Evolutionary conservation across 345 rosid genomes (phyloP).

Genomic region (Eucalyptus pauciflora): DNA sequence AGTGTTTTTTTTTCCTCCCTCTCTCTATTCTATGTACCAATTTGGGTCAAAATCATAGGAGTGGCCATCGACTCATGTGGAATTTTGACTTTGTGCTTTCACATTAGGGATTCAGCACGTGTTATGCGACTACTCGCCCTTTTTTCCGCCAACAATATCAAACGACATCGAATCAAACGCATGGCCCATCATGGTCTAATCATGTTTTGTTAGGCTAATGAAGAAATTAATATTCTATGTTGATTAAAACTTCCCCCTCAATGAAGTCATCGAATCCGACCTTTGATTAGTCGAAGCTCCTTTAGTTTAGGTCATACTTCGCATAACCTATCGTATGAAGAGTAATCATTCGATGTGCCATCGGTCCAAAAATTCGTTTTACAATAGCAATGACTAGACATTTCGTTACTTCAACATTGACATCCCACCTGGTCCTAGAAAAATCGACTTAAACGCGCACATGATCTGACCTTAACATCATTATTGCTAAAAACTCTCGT

Average conservation of each 20-base stretch:
- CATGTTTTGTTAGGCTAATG: neutral
- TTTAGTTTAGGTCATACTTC: neutral
- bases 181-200: neutral
- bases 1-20: neutral
- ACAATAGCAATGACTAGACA: fast-evolving
- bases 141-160: neutral
- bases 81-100: neutral
- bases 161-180: neutral
- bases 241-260: neutral
- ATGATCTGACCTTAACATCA: neutral
- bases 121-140: neutral
- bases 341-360: neutral
- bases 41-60: neutral
- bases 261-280: neutral
- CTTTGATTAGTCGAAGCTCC: neutral
- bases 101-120: neutral
- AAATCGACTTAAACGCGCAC: neutral
- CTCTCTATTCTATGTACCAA: neutral
- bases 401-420: neutral
- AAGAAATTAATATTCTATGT: neutral
- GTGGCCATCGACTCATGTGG: neutral
- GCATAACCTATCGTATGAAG: neutral
- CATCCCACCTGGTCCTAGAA: fast-evolving
- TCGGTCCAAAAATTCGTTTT: neutral
- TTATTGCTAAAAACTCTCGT: fast-evolving